phyloP scores from a whole-genome alignment of 208 protist species.

The Angomonas ambiguus region DNA sequence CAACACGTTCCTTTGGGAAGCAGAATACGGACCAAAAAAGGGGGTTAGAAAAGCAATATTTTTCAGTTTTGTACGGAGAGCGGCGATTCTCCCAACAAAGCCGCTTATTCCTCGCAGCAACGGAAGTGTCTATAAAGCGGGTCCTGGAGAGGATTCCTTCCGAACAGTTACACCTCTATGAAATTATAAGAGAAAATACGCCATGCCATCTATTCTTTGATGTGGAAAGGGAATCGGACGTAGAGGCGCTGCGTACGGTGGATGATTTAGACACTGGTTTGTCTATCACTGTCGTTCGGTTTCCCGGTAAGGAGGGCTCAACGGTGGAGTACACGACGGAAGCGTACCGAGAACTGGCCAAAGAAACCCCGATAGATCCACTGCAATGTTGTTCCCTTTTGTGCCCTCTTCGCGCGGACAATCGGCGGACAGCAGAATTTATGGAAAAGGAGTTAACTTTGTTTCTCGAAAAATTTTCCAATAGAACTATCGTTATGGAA shows the following conservation, averaged over 20 bases:
- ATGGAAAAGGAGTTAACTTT: neutral
- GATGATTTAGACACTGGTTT: slow-evolving; percentile 20
- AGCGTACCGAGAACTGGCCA: neutral
- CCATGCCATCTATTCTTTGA: slow-evolving; percentile 85
- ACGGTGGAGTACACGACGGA: neutral
- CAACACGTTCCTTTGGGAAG: slow-evolving; percentile 19
- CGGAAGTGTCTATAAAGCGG: slow-evolving; percentile 18
- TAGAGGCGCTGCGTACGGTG: slow-evolving; percentile 16
- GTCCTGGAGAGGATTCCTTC: slow-evolving; percentile 37
- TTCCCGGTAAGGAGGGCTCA: neutral
- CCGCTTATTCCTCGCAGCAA: slow-evolving; percentile 74
- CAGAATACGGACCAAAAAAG: neutral
- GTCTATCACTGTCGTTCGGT: neutral
- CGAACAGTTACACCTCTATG: slow-evolving; percentile 74
- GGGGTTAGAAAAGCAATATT: slow-evolving; percentile 42
- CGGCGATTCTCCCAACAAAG: slow-evolving; percentile 53
- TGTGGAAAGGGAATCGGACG: slow-evolving; percentile 66
- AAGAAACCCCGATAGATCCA: neutral
- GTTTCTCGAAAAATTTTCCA: neutral
- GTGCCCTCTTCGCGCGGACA: neutral
- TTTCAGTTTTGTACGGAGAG: slow-evolving; percentile 56
- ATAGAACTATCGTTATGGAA: neutral
- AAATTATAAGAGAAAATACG: slow-evolving; percentile 65
- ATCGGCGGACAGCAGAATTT: neutral
- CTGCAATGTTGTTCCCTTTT: neutral